Conservation (phyloP, 805 yeast species). For the Ogataea pini region DNA sequence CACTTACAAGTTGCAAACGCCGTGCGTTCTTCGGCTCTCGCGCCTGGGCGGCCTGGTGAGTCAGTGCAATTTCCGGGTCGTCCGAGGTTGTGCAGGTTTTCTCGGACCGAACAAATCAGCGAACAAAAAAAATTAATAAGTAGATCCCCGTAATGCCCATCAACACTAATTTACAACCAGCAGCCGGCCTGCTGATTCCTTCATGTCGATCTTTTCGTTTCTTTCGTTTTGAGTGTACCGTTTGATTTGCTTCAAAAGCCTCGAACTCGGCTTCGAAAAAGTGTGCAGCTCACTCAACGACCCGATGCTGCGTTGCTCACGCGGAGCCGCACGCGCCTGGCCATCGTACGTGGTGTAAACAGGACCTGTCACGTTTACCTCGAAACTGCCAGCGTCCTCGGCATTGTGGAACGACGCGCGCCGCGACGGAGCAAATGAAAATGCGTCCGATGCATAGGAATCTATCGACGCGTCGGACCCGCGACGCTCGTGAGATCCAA, state of each 20-base stretch:
- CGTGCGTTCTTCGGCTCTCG: slow-evolving; percentile 1
- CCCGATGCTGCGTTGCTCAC: not conserved
- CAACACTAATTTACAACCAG: not conserved
- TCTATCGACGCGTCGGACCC: not conserved
- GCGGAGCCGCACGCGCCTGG: not conserved
- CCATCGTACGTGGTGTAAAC: slow-evolving; percentile 5
- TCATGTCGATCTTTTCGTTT: not conserved
- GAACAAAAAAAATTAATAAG: not conserved
- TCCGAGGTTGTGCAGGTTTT: not conserved
- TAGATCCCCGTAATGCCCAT: not conserved
- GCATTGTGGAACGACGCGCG: slow-evolving; percentile 4
- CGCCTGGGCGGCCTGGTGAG: slow-evolving; percentile 2
- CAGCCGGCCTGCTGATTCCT: not conserved
- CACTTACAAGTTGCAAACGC: not conserved
- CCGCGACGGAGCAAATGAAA: slow-evolving; percentile 7
- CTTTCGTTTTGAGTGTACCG: slow-evolving; percentile 6
- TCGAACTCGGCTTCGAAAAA: slow-evolving; percentile 8
- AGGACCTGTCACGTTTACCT: not conserved
- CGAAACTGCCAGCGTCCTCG: slow-evolving; percentile 4
- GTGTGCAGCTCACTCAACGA: not conserved
- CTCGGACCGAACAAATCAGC: no score
- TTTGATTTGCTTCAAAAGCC: slow-evolving; percentile 14
- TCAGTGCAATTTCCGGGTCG: not conserved
- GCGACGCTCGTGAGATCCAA: slow-evolving; percentile 3
- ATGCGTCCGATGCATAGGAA: slow-evolving; percentile 4